These are phyloP conservation scores for Kernera saxatilis DNA, from an alignment of 345 rosid species.

Conservation along the genomic window DNA sequence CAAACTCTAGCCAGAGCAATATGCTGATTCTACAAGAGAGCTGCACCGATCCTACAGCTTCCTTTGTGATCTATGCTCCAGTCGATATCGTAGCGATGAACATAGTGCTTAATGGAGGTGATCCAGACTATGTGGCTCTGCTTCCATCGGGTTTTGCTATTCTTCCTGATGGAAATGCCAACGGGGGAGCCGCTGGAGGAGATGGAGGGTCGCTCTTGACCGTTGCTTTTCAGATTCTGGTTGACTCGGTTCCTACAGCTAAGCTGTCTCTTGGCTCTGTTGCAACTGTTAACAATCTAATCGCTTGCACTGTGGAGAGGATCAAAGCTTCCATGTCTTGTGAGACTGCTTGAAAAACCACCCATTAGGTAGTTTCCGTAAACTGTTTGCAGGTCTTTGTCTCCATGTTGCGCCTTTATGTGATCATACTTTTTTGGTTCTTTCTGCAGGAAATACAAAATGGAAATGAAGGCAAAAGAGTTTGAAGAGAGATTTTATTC, in stretches of 20 bases:
- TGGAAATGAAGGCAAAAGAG: background rate
- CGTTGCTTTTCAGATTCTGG: slow-evolving; percentile 92
- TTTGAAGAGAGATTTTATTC: slow-evolving; percentile 17
- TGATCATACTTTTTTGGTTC: background rate
- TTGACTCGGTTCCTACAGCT: slow-evolving; percentile 90
- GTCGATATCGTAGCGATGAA: slow-evolving; percentile 73
- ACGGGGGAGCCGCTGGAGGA: slow-evolving; percentile 14
- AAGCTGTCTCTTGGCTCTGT: slow-evolving; percentile 91
- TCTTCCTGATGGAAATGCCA: slow-evolving; percentile 54
- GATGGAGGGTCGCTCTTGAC: slow-evolving; percentile 75
- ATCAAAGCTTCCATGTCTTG: slow-evolving; percentile 71
- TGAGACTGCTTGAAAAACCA: slow-evolving; percentile 39
- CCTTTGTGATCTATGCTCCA: slow-evolving; percentile 69
- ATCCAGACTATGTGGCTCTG: slow-evolving; percentile 64
- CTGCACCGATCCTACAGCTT: slow-evolving; percentile 53
- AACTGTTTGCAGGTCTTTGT: background rate
- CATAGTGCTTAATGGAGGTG: slow-evolving; percentile 66
- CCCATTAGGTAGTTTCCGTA: slow-evolving; percentile 13
- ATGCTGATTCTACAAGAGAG: slow-evolving; percentile 78
- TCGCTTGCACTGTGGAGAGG: slow-evolving; percentile 90
- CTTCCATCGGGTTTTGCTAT: slow-evolving; percentile 79
- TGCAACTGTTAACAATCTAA: slow-evolving; percentile 91
- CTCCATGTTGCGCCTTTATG: background rate
- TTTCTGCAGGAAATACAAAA: slow-evolving; percentile 11
- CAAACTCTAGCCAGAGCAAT: slow-evolving; percentile 74